Percentiles rank a stretch among this genome's conserved stretches.
Evolutionary conservation across 2,329 filamentous ascomycete species (phyloP).

Genomic region (Aspergillus felis): DNA sequence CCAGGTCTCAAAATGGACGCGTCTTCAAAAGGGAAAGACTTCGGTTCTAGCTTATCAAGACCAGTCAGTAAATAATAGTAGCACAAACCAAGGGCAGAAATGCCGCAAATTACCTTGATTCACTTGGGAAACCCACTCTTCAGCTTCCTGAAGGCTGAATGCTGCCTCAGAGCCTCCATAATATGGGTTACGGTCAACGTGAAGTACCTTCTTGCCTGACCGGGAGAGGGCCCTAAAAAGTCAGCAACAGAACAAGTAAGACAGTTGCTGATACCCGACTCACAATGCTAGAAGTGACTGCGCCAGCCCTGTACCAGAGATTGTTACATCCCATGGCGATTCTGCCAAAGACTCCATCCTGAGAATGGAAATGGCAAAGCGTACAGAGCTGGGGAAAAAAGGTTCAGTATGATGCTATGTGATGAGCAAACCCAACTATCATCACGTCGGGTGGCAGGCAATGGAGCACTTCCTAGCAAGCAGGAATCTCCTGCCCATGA

Average conservation of each 20-base stretch:
- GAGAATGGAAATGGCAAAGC: constrained; percentile 8
- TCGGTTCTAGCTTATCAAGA: constrained; percentile 28
- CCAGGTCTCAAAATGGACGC: constrained; percentile 28
- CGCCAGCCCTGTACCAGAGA: constrained; percentile 72
- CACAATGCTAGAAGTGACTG: constrained; percentile 78
- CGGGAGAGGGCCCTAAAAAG: constrained; percentile 80
- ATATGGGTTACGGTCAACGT: constrained; percentile 81
- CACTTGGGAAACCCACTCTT: constrained; percentile 63
- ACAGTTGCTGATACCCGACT: constrained; percentile 24
- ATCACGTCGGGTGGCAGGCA: constrained; percentile 20
- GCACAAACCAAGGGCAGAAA: background rate
- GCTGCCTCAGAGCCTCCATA: constrained; percentile 86
- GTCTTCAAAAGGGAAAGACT: constrained; percentile 37
- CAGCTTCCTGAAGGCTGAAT: constrained; percentile 75
- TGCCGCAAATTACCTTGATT: constrained; percentile 32
- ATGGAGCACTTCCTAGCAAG: constrained; percentile 7
- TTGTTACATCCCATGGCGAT: constrained; percentile 73
- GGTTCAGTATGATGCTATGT: constrained; percentile 13
- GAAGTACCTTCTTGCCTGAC: constrained; percentile 85
- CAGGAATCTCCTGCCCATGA: constrained; percentile 15
- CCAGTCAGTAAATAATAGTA: constrained; percentile 19
- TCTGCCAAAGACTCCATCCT: constrained; percentile 71
- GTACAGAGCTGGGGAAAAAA: constrained; percentile 17
- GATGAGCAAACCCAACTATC: constrained; percentile 15
- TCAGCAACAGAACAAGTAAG: constrained; percentile 45